Evolutionary conservation across 1,284 basidiomycete genomes (phyloP).

Genomic region (Marasmius tenuissimus): DNA sequence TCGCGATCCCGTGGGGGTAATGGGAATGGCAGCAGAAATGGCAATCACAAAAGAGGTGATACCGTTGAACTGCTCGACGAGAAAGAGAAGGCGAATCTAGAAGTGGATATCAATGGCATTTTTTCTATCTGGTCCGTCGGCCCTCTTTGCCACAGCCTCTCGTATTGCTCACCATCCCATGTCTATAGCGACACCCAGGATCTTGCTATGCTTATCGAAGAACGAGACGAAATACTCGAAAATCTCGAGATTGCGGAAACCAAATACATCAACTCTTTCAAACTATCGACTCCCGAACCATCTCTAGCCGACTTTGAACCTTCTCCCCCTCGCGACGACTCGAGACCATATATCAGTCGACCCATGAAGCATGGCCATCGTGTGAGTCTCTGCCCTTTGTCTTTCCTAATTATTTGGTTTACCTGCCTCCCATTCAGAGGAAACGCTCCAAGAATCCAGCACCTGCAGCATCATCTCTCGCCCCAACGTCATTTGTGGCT

Average conservation of each 20-base stretch:
- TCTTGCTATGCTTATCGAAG: constrained; percentile 65
- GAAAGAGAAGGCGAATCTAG: constrained; percentile 44
- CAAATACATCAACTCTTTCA: constrained; percentile 74
- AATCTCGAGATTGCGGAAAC: constrained; percentile 79
- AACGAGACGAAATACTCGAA: constrained; percentile 72
- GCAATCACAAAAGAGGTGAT: constrained; percentile 27
- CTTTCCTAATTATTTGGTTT: neutral
- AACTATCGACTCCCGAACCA: constrained; percentile 69
- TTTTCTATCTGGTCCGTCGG: constrained; percentile 69
- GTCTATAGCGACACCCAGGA: constrained; percentile 59
- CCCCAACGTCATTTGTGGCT: constrained; percentile 75
- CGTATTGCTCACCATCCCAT: neutral
- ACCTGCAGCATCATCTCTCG: constrained; percentile 62
- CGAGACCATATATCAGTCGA: constrained; percentile 61
- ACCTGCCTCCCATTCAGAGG: neutral
- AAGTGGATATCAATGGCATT: constrained; percentile 68
- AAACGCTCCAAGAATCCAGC: constrained; percentile 57
- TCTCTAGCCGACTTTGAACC: constrained; percentile 55
- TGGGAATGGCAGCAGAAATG: constrained; percentile 22
- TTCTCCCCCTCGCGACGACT: constrained; percentile 34
- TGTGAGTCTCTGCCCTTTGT: constrained; percentile 16
- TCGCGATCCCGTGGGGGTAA: constrained; percentile 22
- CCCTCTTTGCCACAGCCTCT: constrained; percentile 1
- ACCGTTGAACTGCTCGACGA: constrained; percentile 40
- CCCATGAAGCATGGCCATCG: constrained; percentile 38